These are phyloP conservation scores for Antrodiella citrinella DNA, from an alignment of 768 basidiomycete species.

Conservation along the genomic window DNA sequence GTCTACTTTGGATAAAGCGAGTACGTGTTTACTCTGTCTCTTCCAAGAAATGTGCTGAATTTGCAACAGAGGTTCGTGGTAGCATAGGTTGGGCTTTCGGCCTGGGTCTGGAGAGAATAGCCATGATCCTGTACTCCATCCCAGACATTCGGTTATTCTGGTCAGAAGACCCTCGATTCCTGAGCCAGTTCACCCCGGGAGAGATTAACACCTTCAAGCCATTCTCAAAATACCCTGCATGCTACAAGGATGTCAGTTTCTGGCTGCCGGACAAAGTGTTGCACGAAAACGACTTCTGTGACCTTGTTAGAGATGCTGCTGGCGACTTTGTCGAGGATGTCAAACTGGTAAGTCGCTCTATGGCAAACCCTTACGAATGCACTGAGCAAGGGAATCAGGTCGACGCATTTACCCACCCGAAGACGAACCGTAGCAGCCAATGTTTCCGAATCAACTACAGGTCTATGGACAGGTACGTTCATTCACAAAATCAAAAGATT, in stretches of 20 bases:
- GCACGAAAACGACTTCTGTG: conserved; percentile 97
- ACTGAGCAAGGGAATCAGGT: conserved; percentile 43
- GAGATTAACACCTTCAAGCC: conserved; percentile 78
- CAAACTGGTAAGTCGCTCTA: conserved; percentile 49
- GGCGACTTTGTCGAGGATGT: conserved; percentile 93
- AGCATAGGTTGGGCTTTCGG: conserved; percentile 99
- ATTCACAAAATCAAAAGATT: neutral
- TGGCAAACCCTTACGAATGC: too few relatives aligned
- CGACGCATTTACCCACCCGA: conserved; percentile 86
- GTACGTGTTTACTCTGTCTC: conserved; percentile 37
- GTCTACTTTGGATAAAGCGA: conserved; percentile 77
- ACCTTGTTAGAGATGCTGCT: conserved; percentile 85
- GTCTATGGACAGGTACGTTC: conserved; percentile 84
- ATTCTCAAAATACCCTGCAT: conserved; percentile 89
- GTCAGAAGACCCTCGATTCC: conserved; percentile 84
- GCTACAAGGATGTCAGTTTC: conserved; percentile 93
- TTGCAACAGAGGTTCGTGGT: conserved; percentile 51
- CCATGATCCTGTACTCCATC: conserved; percentile 95
- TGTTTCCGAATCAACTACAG: conserved; percentile 92
- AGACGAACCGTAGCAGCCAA: conserved; percentile 68
- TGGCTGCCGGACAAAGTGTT: conserved; percentile 61
- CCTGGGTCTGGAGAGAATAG: conserved; percentile 92
- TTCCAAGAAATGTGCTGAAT: neutral
- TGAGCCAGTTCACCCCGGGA: conserved; percentile 74
- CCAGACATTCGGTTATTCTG: conserved; percentile 98